Conservation (phyloP, 345 rosid genomes). For the Eucalyptus pauciflora region DNA sequence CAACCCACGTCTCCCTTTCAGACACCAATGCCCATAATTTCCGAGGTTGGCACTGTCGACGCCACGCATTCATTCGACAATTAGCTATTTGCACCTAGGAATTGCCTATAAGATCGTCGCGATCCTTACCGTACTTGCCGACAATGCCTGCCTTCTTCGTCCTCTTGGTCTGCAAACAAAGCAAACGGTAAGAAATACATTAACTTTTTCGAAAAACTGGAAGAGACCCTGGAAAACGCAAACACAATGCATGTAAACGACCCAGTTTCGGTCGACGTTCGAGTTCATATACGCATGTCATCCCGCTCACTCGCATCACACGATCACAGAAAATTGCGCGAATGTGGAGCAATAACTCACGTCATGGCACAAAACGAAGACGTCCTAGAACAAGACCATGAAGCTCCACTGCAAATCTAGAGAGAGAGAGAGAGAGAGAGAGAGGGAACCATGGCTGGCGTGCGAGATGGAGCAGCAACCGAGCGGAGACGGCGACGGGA, state of each 20-base stretch:
- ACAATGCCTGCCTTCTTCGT: constrained; percentile 27
- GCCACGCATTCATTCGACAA: not conserved
- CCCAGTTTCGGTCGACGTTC: not conserved
- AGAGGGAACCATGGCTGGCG: not conserved
- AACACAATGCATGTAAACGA: not conserved
- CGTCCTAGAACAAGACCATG: not conserved
- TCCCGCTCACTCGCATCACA: not conserved
- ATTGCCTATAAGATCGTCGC: not conserved
- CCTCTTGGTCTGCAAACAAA: constrained; percentile 17
- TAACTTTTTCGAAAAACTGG: not conserved
- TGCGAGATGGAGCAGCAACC: not conserved
- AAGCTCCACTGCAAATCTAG: not conserved
- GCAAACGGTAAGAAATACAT: not conserved
- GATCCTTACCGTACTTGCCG: constrained; percentile 16
- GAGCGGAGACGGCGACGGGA: not conserved
- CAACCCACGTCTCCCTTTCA: not conserved
- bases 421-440: not conserved
- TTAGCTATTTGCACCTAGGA: not conserved
- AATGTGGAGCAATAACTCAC: not conserved
- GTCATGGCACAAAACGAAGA: not conserved
- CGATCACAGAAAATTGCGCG: not conserved
- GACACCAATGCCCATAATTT: not conserved
- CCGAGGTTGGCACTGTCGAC: not conserved
- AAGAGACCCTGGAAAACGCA: not conserved
- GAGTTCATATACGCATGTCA: not conserved